These are phyloP conservation scores for Botrytis byssoidea DNA, from an alignment of 2,329 filamentous ascomycete genomes.

Conservation along the genomic window DNA sequence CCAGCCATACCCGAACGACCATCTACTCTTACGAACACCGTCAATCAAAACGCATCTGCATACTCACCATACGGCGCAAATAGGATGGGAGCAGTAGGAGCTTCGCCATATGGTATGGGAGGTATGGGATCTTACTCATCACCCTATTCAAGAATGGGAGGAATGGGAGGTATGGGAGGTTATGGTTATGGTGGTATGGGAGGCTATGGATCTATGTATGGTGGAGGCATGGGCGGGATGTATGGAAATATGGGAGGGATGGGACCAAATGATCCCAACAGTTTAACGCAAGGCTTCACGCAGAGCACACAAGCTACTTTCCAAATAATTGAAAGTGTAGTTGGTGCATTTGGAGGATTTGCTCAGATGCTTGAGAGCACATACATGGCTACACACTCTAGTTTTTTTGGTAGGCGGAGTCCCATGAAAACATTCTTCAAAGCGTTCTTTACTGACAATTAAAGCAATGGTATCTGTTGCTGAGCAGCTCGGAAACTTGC, in stretches of 20 bases:
- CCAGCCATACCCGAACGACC: constrained; percentile 81
- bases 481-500: constrained; percentile 91
- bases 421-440: background rate
- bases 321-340: constrained; percentile 96
- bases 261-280: constrained; percentile 85
- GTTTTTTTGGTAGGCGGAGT: constrained; percentile 79
- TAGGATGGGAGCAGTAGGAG: constrained; percentile 53
- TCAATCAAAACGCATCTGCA: constrained; percentile 83
- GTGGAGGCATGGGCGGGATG: constrained; percentile 41
- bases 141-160: constrained; percentile 33
- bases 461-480: constrained; percentile 96
- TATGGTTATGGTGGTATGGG: constrained; percentile 43
- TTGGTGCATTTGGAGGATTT: constrained; percentile 94
- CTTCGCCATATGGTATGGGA: constrained; percentile 37
- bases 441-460: constrained; percentile 27
- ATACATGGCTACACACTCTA: constrained; percentile 98
- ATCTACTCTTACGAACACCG: constrained; percentile 70
- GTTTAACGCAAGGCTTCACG: constrained; percentile 90
- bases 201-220: constrained; percentile 43
- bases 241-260: constrained; percentile 47
- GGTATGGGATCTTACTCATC: constrained; percentile 44
- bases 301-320: constrained; percentile 96
- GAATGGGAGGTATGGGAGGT: constrained; percentile 37
- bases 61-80: constrained; percentile 66
- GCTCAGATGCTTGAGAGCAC: constrained; percentile 99